phyloP scores from a whole-genome alignment of 2,329 filamentous ascomycete species.

The Emericellopsis cladophorae region DNA sequence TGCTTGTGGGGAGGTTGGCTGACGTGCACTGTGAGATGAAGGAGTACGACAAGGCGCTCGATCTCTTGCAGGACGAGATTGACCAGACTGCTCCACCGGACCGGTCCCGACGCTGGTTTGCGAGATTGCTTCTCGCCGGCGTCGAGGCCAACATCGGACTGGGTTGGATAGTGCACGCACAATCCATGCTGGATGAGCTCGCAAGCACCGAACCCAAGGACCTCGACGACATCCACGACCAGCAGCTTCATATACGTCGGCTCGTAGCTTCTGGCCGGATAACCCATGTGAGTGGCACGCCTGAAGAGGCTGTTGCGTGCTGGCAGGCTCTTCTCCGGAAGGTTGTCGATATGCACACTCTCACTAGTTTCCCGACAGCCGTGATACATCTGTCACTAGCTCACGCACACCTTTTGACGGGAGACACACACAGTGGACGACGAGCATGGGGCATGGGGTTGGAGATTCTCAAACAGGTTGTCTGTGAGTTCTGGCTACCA shows the following conservation, averaged over 20 bases:
- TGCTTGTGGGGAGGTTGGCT: slow-evolving; percentile 13
- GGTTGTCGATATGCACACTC: slow-evolving; percentile 9
- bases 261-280: slow-evolving; percentile 12
- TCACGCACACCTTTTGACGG: slow-evolving; percentile 11
- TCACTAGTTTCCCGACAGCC: slow-evolving; percentile 11
- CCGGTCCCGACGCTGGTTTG: slow-evolving; percentile 7
- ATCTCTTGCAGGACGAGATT: background rate
- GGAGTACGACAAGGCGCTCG: slow-evolving; percentile 7
- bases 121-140: slow-evolving; percentile 11
- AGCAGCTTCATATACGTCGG: slow-evolving; percentile 16
- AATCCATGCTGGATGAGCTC: slow-evolving; percentile 6
- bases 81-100: background rate
- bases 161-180: slow-evolving; percentile 5
- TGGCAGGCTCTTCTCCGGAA: slow-evolving; percentile 10
- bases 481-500: slow-evolving; percentile 18
- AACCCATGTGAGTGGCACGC: slow-evolving; percentile 6
- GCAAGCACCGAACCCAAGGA: slow-evolving; percentile 7
- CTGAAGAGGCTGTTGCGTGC: slow-evolving; percentile 5
- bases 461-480: slow-evolving; percentile 10
- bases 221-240: slow-evolving; percentile 16
- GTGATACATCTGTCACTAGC: slow-evolving; percentile 15
- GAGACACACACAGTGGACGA: slow-evolving; percentile 5
- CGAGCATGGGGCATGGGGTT: slow-evolving; percentile 12
- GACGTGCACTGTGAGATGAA: slow-evolving; percentile 16
- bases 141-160: slow-evolving; percentile 12